These are phyloP conservation scores for Coemansia sp. DNA, from an alignment of 192 early-diverging fungal species.

Conservation along the genomic window DNA sequence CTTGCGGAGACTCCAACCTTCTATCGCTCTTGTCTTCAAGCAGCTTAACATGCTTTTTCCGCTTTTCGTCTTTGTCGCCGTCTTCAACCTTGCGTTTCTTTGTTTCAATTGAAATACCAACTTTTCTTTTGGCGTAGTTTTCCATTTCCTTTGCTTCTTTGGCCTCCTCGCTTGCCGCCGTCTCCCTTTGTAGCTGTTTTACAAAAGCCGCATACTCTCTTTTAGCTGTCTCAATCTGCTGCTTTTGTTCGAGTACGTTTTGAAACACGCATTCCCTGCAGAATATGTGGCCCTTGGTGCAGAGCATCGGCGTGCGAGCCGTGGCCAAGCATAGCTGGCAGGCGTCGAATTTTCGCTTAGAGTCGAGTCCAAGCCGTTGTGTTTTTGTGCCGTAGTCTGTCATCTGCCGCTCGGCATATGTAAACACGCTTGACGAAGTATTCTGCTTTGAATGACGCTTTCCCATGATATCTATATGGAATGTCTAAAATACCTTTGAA, in stretches of 20 bases:
- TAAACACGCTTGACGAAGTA: conserved; percentile 87
- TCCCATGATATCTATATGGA: too few relatives aligned
- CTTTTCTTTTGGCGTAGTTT: conserved; percentile 4
- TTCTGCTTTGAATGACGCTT: conserved; percentile 88
- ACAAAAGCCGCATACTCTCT: conserved; percentile 50
- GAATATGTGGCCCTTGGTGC: conserved; percentile 67
- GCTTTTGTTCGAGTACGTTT: conserved; percentile 81
- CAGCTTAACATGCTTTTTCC: conserved; percentile 23
- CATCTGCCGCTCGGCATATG: conserved; percentile 81
- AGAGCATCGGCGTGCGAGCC: conserved; percentile 26
- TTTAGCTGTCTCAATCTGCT: conserved; percentile 58
- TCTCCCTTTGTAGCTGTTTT: conserved; percentile 14
- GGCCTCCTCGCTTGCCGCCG: neutral
- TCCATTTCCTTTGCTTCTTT: conserved; percentile 12
- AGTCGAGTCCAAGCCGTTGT: conserved; percentile 76
- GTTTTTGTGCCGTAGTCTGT: conserved; percentile 88
- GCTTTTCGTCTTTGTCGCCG: neutral
- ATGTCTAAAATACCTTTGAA: too few relatives aligned
- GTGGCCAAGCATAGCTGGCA: conserved; percentile 78
- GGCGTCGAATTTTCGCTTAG: conserved; percentile 78
- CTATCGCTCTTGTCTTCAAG: conserved; percentile 9
- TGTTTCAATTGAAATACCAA: conserved; percentile 12
- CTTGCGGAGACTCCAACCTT: neutral
- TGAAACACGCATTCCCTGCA: conserved; percentile 89
- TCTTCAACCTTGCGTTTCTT: neutral